phyloP scores from a whole-genome alignment of 805 yeast species.

The Candida sithepensis region DNA sequence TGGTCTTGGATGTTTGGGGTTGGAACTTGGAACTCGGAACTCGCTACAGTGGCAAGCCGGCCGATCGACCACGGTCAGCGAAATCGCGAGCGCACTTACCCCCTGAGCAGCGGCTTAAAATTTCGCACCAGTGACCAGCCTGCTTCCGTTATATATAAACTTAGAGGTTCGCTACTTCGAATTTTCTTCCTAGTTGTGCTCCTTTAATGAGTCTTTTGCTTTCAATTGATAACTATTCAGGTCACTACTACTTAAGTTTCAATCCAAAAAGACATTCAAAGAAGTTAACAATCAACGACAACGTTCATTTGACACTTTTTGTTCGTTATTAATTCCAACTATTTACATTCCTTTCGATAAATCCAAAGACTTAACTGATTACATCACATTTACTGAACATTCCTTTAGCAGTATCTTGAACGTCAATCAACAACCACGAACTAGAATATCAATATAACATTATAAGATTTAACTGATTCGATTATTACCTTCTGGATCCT shows the following conservation, averaged over 20 bases:
- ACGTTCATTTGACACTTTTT: not conserved
- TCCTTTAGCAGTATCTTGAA: not conserved
- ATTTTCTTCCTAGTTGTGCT: not conserved
- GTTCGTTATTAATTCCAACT: constrained; percentile 18
- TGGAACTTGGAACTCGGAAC: no score
- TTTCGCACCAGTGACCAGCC: no score
- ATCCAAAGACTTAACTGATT: not conserved
- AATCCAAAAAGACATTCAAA: no score
- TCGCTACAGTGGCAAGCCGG: no score
- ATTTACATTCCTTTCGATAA: constrained; percentile 25
- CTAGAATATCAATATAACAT: not conserved
- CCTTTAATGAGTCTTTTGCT: no score
- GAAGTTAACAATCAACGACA: not conserved
- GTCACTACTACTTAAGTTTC: no score
- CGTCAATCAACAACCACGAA: not conserved
- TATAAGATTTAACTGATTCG: not conserved
- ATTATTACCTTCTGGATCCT: not conserved
- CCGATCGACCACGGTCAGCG: no score
- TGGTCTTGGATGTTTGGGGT: no score
- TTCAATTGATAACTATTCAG: no score
- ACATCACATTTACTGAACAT: not conserved
- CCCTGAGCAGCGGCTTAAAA: no score
- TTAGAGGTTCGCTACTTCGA: not conserved
- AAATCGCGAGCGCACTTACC: no score
- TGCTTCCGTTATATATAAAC: no score